Conservation (phyloP, 768 basidiomycete genomes). For the Phaeotremella fagi region DNA sequence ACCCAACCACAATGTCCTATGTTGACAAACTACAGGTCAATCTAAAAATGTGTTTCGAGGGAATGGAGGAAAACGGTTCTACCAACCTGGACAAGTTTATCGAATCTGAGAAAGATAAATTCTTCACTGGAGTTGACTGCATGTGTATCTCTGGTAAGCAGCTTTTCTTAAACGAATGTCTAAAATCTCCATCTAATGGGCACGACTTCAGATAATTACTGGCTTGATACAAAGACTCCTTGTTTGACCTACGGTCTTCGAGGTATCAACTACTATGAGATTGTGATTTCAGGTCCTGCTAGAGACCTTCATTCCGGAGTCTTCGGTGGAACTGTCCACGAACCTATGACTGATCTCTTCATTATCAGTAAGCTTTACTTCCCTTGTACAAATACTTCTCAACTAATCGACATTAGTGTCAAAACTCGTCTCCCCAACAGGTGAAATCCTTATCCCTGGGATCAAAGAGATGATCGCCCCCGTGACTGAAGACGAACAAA, state of each 20-base stretch:
- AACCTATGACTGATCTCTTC: slow-evolving; percentile 91
- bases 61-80: slow-evolving; percentile 91
- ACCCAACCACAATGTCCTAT: background rate
- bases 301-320: slow-evolving; percentile 83
- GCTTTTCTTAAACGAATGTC: background rate
- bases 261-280: slow-evolving; percentile 79
- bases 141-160: slow-evolving; percentile 66
- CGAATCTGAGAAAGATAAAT: slow-evolving; percentile 64
- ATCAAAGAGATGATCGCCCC: slow-evolving; percentile 76
- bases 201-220: slow-evolving; percentile 74
- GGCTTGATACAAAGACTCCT: slow-evolving; percentile 55
- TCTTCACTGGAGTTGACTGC: slow-evolving; percentile 82
- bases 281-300: slow-evolving; percentile 74
- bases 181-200: background rate
- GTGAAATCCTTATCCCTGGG: slow-evolving; percentile 83
- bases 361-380: slow-evolving; percentile 51
- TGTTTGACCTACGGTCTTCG: slow-evolving; percentile 75
- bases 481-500: slow-evolving; percentile 68
- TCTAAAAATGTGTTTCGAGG: slow-evolving; percentile 86
- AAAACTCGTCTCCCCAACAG: slow-evolving; percentile 71
- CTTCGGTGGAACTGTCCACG: slow-evolving; percentile 49
- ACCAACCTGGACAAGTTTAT: slow-evolving; percentile 88
- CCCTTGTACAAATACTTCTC: background rate
- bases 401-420: slow-evolving; percentile 53
- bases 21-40: slow-evolving; percentile 55